Percentiles rank a stretch among this genome's conserved stretches.
Conservation (phyloP, 2,329 filamentous ascomycete genomes). For the Alternaria brassicicola region DNA sequence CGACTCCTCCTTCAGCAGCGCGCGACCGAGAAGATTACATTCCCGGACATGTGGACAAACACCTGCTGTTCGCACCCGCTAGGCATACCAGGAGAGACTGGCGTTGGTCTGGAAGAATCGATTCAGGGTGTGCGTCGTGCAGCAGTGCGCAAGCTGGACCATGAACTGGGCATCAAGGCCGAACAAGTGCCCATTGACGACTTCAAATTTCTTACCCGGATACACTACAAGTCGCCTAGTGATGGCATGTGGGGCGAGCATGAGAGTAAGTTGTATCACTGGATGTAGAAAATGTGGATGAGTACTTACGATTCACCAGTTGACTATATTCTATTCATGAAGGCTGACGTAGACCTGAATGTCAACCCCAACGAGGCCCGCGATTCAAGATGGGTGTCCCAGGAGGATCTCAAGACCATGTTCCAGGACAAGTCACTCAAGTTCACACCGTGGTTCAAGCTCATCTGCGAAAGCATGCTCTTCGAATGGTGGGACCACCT, state of each 20-base stretch:
- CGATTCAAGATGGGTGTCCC: constrained; percentile 81
- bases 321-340: constrained; percentile 98
- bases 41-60: constrained; percentile 99
- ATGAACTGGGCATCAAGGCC: constrained; percentile 90
- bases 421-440: constrained; percentile 80
- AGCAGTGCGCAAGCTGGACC: constrained; percentile 89
- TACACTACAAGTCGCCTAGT: constrained; percentile 97
- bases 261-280: constrained; percentile 70
- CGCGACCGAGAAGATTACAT: constrained; percentile 96
- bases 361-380: constrained; percentile 87
- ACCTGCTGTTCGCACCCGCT: constrained; percentile 98
- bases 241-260: constrained; percentile 99
- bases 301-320: constrained; percentile 60
- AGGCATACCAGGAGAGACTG: constrained; percentile 88
- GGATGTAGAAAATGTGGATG: not conserved
- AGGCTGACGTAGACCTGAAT: constrained; percentile 80
- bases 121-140: constrained; percentile 88
- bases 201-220: constrained; percentile 92
- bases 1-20: constrained; percentile 94
- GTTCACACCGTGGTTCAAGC: constrained; percentile 99
- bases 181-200: constrained; percentile 88
- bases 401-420: constrained; percentile 81
- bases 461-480: constrained; percentile 96
- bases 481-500: constrained; percentile 97
- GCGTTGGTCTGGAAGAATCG: constrained; percentile 77